Evolutionary conservation across 2,329 filamentous ascomycete species (phyloP).

Genomic region (Clonostachys chloroleuca): DNA sequence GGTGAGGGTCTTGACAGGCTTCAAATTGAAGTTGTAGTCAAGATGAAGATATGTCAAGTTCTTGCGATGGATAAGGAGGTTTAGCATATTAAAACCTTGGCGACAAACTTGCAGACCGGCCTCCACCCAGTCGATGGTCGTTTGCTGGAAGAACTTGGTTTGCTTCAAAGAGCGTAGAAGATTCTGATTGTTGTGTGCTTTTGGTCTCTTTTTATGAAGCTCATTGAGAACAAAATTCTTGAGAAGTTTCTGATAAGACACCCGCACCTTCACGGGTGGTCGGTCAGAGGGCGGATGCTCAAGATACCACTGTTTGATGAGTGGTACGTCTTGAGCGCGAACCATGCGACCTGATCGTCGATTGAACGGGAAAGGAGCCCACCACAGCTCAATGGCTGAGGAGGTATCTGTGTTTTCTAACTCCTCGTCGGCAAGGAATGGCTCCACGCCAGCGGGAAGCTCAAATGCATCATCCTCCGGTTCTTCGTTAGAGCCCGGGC

Average conservation of each 20-base stretch:
- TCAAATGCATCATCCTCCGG: constrained; percentile 79
- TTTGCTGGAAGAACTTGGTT: constrained; percentile 99
- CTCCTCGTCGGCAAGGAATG: constrained; percentile 86
- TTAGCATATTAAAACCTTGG: constrained; percentile 99
- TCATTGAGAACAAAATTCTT: constrained; percentile 97
- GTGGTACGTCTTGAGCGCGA: constrained; percentile 89
- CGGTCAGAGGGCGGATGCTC: constrained; percentile 84
- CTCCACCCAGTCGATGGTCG: constrained; percentile 98
- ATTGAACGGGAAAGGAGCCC: constrained; percentile 96
- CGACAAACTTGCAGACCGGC: constrained; percentile 96
- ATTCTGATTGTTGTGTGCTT: constrained; percentile 93
- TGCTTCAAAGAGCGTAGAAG: constrained; percentile 84
- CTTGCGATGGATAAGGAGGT: constrained; percentile 94
- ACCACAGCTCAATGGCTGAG: constrained; percentile 91
- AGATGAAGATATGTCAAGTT: constrained; percentile 97
- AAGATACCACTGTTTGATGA: constrained; percentile 98
- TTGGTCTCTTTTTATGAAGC: constrained; percentile 91
- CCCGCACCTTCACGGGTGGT: constrained; percentile 93
- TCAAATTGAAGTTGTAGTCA: constrained; percentile 99
- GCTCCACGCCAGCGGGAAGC: constrained; percentile 73
- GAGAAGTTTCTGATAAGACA: constrained; percentile 96
- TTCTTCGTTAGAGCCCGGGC: constrained; percentile 68
- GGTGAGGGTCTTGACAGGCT: constrained; percentile 96
- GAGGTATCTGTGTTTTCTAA: constrained; percentile 86
- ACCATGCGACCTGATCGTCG: constrained; percentile 94